Evolutionary conservation across 140 eudicot genomes (phyloP).

Genomic region (Flaveria floridana): DNA sequence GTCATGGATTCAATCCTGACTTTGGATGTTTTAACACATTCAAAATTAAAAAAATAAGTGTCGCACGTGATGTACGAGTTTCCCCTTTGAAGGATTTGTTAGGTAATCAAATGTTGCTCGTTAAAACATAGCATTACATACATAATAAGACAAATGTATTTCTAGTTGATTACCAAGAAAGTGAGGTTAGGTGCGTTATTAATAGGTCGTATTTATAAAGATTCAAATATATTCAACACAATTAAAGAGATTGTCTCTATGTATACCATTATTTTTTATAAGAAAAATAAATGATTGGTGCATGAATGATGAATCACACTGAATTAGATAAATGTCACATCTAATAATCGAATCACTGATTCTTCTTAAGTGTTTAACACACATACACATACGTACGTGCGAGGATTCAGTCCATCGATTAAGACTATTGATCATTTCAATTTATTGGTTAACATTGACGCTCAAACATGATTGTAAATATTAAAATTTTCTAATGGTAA

Average conservation of each 20-base stretch:
- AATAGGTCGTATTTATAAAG: not conserved
- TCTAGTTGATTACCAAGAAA: slow-evolving; percentile 22
- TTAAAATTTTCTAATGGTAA: no score
- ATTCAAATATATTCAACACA: not conserved
- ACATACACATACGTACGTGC: not conserved
- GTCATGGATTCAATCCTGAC: no score
- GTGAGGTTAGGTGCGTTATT: slow-evolving; percentile 4
- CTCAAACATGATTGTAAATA: no score
- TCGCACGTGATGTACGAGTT: no score
- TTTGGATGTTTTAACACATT: no score
- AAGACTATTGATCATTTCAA: no score
- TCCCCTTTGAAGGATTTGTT: no score
- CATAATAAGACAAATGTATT: not conserved
- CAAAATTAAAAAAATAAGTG: no score
- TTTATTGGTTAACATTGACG: no score
- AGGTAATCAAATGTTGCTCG: no score
- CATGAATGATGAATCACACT: slow-evolving; percentile 25
- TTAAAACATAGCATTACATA: not conserved
- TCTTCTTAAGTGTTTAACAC: not conserved
- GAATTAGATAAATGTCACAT: slow-evolving; percentile 21
- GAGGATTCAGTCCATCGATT: no score
- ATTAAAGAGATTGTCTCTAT: slow-evolving; percentile 15
- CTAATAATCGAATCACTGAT: not conserved
- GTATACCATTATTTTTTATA: not conserved
- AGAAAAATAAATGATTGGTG: slow-evolving; percentile 7